Percentiles rank a stretch among this genome's conserved stretches.
Evolutionary conservation across 768 basidiomycete species (phyloP).

Genomic region (Clathrus columnatus): DNA sequence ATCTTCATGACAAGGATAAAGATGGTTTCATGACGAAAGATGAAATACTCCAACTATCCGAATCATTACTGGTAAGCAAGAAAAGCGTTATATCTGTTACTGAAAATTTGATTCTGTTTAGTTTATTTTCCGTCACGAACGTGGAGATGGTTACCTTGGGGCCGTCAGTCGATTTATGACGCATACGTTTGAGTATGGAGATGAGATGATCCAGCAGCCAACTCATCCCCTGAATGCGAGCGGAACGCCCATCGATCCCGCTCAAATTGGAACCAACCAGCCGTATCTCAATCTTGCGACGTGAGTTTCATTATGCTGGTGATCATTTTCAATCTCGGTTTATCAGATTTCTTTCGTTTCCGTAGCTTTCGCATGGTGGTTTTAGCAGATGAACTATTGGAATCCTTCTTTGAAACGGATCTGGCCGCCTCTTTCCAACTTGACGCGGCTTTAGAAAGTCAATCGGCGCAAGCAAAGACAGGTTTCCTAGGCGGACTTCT

Average conservation of each 20-base stretch:
- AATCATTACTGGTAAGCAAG: conserved; percentile 69
- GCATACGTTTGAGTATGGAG: conserved; percentile 96
- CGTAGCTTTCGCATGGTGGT: conserved; percentile 96
- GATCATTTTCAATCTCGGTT: background rate
- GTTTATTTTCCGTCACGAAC: conserved; percentile 98
- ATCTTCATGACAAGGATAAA: conserved; percentile 90
- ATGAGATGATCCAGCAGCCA: conserved; percentile 66
- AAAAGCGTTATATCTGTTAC: conserved; percentile 17
- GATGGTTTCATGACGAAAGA: conserved; percentile 95
- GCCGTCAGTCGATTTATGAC: conserved; percentile 97
- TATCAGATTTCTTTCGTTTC: background rate
- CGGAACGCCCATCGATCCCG: conserved; percentile 30
- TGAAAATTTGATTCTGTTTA: conserved; percentile 26
- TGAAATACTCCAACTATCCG: conserved; percentile 90
- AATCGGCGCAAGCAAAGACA: conserved; percentile 47
- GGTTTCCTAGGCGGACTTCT: conserved; percentile 77
- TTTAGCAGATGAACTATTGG: conserved; percentile 90
- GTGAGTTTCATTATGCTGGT: conserved; percentile 31
- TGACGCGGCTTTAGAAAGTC: conserved; percentile 59
- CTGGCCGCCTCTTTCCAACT: conserved; percentile 82
- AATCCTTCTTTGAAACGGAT: conserved; percentile 94
- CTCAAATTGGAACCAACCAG: conserved; percentile 59
- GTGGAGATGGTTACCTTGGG: conserved; percentile 93
- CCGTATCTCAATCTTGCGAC: conserved; percentile 91
- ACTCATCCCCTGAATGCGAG: conserved; percentile 27